Conservation (phyloP, 2,329 filamentous ascomycete species). For the Spiromastix sp. region DNA sequence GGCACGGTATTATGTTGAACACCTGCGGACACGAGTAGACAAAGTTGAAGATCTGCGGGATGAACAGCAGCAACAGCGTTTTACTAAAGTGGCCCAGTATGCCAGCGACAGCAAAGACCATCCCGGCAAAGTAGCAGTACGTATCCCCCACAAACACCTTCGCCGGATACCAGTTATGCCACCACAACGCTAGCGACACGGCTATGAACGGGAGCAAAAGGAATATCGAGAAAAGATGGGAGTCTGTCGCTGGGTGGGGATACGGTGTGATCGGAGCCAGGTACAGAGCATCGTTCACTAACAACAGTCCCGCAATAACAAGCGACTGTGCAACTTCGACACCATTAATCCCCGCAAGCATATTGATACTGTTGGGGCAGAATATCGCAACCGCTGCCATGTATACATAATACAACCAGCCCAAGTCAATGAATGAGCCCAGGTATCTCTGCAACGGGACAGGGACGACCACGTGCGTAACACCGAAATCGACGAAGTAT, state of each 20-base stretch:
- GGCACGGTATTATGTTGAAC: conserved; percentile 82
- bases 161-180: conserved; percentile 93
- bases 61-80: conserved; percentile 78
- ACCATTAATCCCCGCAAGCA: conserved; percentile 97
- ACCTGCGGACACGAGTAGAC: conserved; percentile 86
- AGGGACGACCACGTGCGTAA: conserved; percentile 89
- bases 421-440: conserved; percentile 74
- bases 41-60: conserved; percentile 96
- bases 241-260: conserved; percentile 88
- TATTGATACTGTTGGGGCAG: conserved; percentile 98
- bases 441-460: conserved; percentile 74
- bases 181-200: conserved; percentile 75
- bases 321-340: conserved; percentile 94
- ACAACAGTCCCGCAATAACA: conserved; percentile 73
- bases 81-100: conserved; percentile 98
- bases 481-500: conserved; percentile 97
- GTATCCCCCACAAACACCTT: conserved; percentile 96
- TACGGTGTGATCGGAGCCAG: conserved; percentile 63
- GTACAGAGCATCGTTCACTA: conserved; percentile 81
- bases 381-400: conserved; percentile 97
- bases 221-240: conserved; percentile 91
- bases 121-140: conserved; percentile 98
- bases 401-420: conserved; percentile 81
- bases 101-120: conserved; percentile 95
- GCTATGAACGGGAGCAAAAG: conserved; percentile 89